Evolutionary conservation across 176 grass and related monocot genomes (phyloP).

Genomic region (Thalia dealbata): DNA sequence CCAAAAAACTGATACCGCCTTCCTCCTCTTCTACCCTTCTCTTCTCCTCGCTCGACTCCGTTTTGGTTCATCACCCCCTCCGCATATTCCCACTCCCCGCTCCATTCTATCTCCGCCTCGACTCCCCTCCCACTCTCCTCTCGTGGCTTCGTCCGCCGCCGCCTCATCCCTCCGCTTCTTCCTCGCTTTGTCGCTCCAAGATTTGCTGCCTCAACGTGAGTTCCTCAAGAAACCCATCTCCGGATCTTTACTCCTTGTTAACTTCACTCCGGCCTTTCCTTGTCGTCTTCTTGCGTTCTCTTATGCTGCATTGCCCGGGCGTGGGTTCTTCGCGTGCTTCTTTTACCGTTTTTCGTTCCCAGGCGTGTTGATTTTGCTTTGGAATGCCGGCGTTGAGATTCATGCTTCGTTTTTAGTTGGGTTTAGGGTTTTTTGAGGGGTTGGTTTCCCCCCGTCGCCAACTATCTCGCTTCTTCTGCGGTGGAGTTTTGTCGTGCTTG

Average conservation of each 20-base stretch:
- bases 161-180: too few relatives aligned
- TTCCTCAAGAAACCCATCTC: not conserved
- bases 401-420: not conserved
- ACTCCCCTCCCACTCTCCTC: too few relatives aligned
- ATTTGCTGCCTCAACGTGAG: not conserved
- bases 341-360: not conserved
- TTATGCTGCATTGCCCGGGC: not conserved
- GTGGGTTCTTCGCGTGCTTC: not conserved
- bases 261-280: not conserved
- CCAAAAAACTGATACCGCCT: not conserved
- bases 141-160: too few relatives aligned
- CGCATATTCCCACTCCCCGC: not conserved
- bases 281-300: not conserved
- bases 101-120: too few relatives aligned
- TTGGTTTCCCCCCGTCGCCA: not conserved
- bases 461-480: not conserved
- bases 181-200: not conserved
- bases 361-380: not conserved
- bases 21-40: not conserved
- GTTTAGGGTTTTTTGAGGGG: not conserved
- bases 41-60: not conserved
- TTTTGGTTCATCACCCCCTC: not conserved
- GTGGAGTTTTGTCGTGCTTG: not conserved
- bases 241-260: not conserved
- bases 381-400: not conserved